Base-by-base conservation (phyloP, 495 filamentous ascomycete species). In the Aspergillus kassunensis region DNA sequence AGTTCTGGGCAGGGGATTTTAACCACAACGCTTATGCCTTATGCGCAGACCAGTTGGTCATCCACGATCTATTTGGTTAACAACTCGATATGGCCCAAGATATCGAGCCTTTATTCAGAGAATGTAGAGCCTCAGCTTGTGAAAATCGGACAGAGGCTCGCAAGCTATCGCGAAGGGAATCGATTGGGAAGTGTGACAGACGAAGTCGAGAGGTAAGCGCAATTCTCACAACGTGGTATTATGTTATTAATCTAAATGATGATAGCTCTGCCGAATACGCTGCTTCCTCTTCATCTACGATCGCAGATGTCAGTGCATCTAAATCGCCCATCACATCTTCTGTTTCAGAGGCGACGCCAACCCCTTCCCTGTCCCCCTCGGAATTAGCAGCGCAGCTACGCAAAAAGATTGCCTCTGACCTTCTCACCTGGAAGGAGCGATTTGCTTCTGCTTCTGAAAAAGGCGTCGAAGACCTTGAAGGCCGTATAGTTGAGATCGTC, bases 71-170 rank as follows among this genome's bases (percentile, higher is more conserved):
- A 77, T n/a, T 88, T 95, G 58, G 71, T 89, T 11, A 82, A 87
- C 43, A 76, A 81, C 36, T 87, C 80, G 2, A 59, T 96, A 11
- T 93, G 87, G 87, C 91, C 91, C 7, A 83, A 84, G 58, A 19
- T 97, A 6, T 78, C 85, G 23, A 79, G 89, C 20, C 69, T 96
- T 10, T 97, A 96, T 58, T 84, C 85, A 27, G 82, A 93, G 62
- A 93, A 92, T 57, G 92, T 99, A 7, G 91, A 97, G 69, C 95
- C 95, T 10, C 93, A 99, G 64, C 78, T 99, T 1, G 81, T 93
- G 42, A 87, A 90, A 56, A 97, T 99, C 55, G 84, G 89, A 12
- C 87, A 97, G 70, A 80, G 92, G 9, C 79, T 98, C 13, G 93
- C 91, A 6, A 80, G 88, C 51, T 91, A 97, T 68, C 81, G 79